Evolutionary conservation across 1,284 basidiomycete species (phyloP), one percentile per base, ranked within the genome.

Genomic region (Leccinum pachyderme): DNA sequence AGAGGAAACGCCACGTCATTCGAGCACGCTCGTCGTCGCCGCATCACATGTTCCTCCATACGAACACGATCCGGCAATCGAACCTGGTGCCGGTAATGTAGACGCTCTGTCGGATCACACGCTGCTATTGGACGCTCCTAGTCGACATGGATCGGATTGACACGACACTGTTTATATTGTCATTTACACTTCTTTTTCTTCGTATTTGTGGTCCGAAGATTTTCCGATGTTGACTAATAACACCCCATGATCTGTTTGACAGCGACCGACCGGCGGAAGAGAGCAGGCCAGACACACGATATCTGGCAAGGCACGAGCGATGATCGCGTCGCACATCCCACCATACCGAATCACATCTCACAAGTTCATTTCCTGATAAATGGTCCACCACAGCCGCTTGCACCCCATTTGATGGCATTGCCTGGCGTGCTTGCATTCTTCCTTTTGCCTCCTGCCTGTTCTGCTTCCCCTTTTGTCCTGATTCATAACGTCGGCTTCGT

Each of bases 1-100:
- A 41, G 76, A 73, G 48, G 69, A 72, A 47, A 84, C 81, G 35
- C 81, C 83, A 53, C 77, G 77, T 61, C 76, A 74, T 67, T 77
- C 79, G 22, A 64, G 75, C 15, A 62, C 71, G 51, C 65, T 55
- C 56, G 54, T 39, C 37, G 18, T 57, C 53, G 47, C 59, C 57
- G 51, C 73, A 35, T 63, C 66, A 52, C 59, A 65, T 57, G 57
- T 63, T 31, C 53, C 62, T 51, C 57, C 60, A 49, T 70, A 68
- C 54, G 61, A 51, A 33, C 58, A 52, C 55, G 63, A 63, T 43
- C 68, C 74, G 39, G 67, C 64, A 55, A 55, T 51, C 31, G 68
- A 62, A 33, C 37, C 59, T 54, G n/a, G n/a, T n/a, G n/a, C n/a
- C n/a, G n/a, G n/a, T n/a, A 61, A 55, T 54, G 61, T 66, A 50